Evolutionary conservation across 2,329 filamentous ascomycete species (phyloP).

Genomic region (Drechslerella coelobrocha): DNA sequence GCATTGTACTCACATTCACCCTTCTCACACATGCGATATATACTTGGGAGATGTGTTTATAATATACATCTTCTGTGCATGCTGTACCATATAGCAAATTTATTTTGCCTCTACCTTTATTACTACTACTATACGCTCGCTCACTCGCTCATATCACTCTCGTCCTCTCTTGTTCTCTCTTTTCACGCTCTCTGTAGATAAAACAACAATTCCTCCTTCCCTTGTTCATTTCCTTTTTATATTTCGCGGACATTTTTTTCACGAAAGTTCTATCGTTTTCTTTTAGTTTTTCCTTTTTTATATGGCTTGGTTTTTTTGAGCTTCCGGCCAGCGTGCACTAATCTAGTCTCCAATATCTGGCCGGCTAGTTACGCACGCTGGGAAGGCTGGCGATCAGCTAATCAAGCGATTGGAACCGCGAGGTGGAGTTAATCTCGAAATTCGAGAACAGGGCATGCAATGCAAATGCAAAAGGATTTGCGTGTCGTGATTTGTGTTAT

Average conservation of each 20-base stretch:
- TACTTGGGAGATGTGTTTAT: conserved; percentile 1
- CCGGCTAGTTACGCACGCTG: too few species aligned
- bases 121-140: not conserved
- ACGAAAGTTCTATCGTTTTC: conserved; percentile 23
- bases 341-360: too few species aligned
- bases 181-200: conserved; percentile 3
- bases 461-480: too few species aligned
- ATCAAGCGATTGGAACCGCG: too few species aligned
- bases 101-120: not conserved
- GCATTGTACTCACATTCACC: conserved; percentile 19
- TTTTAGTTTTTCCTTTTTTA: conserved; percentile 52
- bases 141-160: not conserved
- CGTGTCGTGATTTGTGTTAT: too few species aligned
- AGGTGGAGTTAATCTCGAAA: too few species aligned
- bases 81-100: conserved; percentile 35
- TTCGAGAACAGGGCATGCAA: too few species aligned
- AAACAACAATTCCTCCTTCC: conserved; percentile 3
- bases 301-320: conserved; percentile 52
- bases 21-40: conserved; percentile 1
- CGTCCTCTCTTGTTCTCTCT: conserved; percentile 5
- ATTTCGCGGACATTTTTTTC: conserved; percentile 1
- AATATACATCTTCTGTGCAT: conserved; percentile 6
- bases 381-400: too few species aligned
- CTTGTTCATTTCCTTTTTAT: conserved; percentile 42
- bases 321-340: too few species aligned